Evolutionary conservation across 192 early-diverging fungal genomes (phyloP).

Genomic region (Chytriomyces confervae): DNA sequence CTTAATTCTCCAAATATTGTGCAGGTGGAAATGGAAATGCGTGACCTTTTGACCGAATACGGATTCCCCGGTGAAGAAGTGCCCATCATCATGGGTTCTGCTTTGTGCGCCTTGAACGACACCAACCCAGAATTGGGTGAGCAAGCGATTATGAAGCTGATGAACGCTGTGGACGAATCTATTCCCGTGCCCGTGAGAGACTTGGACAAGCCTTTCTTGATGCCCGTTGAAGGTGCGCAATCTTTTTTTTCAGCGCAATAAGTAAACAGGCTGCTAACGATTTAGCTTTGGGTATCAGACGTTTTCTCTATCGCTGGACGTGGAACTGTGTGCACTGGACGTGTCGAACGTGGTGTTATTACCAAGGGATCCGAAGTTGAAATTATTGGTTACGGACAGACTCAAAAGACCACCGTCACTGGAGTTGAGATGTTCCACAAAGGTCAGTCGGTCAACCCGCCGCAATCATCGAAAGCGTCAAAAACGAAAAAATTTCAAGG

Average conservation of each 20-base stretch:
- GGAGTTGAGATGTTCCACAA: slow-evolving; percentile 99
- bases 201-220: slow-evolving; percentile 98
- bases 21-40: slow-evolving; percentile 96
- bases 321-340: slow-evolving; percentile 94
- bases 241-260: not conserved
- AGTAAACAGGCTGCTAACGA: not conserved
- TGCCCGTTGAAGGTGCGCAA: slow-evolving; percentile 87
- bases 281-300: slow-evolving; percentile 57
- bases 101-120: slow-evolving; percentile 93
- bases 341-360: slow-evolving; percentile 92
- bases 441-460: slow-evolving; percentile 41
- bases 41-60: slow-evolving; percentile 89
- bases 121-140: slow-evolving; percentile 89
- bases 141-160: slow-evolving; percentile 86
- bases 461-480: not conserved
- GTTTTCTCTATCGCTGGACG: slow-evolving; percentile 98
- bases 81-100: slow-evolving; percentile 92
- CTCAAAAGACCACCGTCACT: slow-evolving; percentile 92
- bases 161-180: slow-evolving; percentile 88
- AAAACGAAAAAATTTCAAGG: not conserved
- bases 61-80: slow-evolving; percentile 90
- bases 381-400: slow-evolving; percentile 91
- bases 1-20: not conserved
- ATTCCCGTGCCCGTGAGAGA: slow-evolving; percentile 93
- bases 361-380: slow-evolving; percentile 95